phyloP scores from a whole-genome alignment of 2,329 filamentous ascomycete genomes.

The Pseudonectria buxi region DNA sequence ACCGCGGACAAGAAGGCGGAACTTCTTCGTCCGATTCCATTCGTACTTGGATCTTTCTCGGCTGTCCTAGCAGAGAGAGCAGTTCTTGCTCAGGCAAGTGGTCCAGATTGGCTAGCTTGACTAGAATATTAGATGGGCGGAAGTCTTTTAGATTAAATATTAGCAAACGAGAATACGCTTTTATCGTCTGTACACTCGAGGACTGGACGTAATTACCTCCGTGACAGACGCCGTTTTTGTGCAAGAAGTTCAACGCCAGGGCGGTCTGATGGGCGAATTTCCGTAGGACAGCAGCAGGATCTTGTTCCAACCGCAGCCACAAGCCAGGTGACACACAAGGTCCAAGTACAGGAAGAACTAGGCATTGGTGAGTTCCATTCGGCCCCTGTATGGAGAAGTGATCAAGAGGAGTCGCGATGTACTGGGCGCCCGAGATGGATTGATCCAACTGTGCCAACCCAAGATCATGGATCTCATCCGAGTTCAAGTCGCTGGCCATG shows the following conservation, averaged over 20 bases:
- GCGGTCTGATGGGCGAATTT: conserved; percentile 14
- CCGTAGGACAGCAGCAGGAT: conserved; percentile 7
- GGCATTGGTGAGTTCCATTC: conserved; percentile 20
- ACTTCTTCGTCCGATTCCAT: conserved; percentile 4
- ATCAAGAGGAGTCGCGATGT: conserved; percentile 13
- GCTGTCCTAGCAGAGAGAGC: conserved; percentile 10
- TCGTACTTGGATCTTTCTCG: conserved; percentile 1
- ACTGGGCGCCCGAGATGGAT: conserved; percentile 1
- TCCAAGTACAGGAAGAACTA: conserved; percentile 23
- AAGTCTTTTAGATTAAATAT: conserved; percentile 12
- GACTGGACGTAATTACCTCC: conserved; percentile 17
- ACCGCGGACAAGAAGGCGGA: conserved; percentile 12
- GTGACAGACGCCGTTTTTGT: conserved; percentile 23
- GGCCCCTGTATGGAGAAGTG: conserved; percentile 17
- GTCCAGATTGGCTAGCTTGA: conserved; percentile 15
- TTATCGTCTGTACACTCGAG: background rate
- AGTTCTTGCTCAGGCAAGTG: conserved; percentile 16
- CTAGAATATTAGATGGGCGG: conserved; percentile 21
- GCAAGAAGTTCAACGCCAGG: conserved; percentile 18
- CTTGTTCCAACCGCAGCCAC: conserved; percentile 3
- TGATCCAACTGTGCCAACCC: background rate
- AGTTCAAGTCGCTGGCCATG: background rate
- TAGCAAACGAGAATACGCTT: background rate
- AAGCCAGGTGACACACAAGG: conserved; percentile 15
- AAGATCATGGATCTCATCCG: background rate